Conservation (phyloP, 2,329 filamentous ascomycete species). For the Colletotrichum limetticola region DNA sequence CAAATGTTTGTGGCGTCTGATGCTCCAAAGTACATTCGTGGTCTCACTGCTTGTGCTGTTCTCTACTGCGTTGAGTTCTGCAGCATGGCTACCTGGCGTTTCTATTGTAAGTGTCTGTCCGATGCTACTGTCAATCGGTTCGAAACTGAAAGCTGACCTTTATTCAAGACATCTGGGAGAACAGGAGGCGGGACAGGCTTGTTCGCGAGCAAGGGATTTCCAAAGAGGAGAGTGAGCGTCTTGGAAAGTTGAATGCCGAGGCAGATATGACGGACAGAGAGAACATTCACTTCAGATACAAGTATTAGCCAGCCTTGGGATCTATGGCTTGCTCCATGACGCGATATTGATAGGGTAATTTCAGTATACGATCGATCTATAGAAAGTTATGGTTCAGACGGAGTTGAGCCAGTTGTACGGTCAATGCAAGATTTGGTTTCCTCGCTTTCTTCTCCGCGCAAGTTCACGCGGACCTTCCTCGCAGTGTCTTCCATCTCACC, state of each 20-base stretch:
- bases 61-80: slow-evolving; percentile 41
- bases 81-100: slow-evolving; percentile 40
- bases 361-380: not conserved
- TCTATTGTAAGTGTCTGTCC: slow-evolving; percentile 38
- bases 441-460: slow-evolving; percentile 2
- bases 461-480: not conserved
- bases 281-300: slow-evolving; percentile 41
- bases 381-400: not conserved
- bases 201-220: slow-evolving; percentile 39
- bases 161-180: slow-evolving; percentile 41
- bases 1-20: slow-evolving; percentile 31
- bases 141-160: not conserved
- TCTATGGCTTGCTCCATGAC: not conserved
- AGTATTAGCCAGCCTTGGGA: not conserved
- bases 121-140: not conserved
- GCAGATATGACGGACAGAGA: slow-evolving; percentile 40
- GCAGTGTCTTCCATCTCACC: slow-evolving; percentile 32
- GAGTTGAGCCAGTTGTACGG: not conserved
- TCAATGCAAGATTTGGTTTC: not conserved
- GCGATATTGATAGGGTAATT: not conserved
- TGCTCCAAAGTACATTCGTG: slow-evolving; percentile 36
- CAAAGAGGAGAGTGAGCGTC: slow-evolving; percentile 39
- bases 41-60: slow-evolving; percentile 39
- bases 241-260: slow-evolving; percentile 42
- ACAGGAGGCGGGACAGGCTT: slow-evolving; percentile 38